phyloP scores from a whole-genome alignment of 768 basidiomycete genomes.

The Tephrocybe rancida region DNA sequence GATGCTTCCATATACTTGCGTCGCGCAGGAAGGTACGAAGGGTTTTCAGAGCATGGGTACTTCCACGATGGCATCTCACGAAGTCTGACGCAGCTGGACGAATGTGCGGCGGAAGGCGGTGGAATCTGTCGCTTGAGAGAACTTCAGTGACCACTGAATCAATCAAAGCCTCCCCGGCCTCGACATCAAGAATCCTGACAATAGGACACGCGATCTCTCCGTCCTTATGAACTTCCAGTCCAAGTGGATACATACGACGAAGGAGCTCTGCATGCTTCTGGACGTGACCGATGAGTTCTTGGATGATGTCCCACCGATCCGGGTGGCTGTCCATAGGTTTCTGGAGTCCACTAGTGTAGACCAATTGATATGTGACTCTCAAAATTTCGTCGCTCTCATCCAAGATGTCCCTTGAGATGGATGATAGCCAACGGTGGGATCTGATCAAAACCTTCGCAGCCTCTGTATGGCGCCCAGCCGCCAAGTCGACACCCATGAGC shows the following conservation, averaged over 20 bases:
- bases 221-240: constrained; percentile 17
- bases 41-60: constrained; percentile 2
- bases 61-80: constrained; percentile 17
- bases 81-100: constrained; percentile 21
- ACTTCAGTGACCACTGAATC: constrained; percentile 19
- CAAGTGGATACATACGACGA: constrained; percentile 15
- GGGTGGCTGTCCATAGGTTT: constrained; percentile 40
- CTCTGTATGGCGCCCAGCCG: not conserved
- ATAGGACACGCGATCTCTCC: constrained; percentile 3
- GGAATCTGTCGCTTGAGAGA: constrained; percentile 19
- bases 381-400: constrained; percentile 54
- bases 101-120: constrained; percentile 17
- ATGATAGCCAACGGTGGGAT: constrained; percentile 27
- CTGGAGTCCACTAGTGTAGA: constrained; percentile 46
- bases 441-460: constrained; percentile 23
- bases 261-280: constrained; percentile 16
- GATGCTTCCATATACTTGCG: constrained; percentile 28
- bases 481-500: constrained; percentile 45
- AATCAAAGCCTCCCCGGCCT: constrained; percentile 19
- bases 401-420: constrained; percentile 37
- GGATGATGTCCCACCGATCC: constrained; percentile 42
- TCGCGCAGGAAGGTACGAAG: constrained; percentile 18
- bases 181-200: constrained; percentile 19
- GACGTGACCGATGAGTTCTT: constrained; percentile 38
- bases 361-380: constrained; percentile 46